Base-by-base conservation (phyloP, 225 moss, liverwort and hornwort species). In the Sphagnum contortum region DNA sequence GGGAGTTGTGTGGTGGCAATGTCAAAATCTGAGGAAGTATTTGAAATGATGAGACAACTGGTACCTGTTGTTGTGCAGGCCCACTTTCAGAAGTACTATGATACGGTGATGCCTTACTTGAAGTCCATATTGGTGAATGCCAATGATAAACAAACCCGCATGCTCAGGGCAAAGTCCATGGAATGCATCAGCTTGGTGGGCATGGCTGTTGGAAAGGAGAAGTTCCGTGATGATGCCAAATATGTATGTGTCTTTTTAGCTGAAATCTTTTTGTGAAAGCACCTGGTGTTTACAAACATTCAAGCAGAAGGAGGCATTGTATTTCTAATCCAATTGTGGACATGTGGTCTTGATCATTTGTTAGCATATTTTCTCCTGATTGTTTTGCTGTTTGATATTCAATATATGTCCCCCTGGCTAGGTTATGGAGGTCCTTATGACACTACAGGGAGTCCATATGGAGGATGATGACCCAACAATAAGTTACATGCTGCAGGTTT, bases 381-480 rank as follows among this genome's bases (percentile, higher is more conserved):
- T 10, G n/a, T 8, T 54, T 66, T 54, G 11, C 66, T 44, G 10
- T 53, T 54, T 4, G 9, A 54, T 55, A 46, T 4, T 6, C 53
- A 48, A n/a, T 48, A 9, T 64, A 47, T 6, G 9, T 47, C 45
- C 29, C 29, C 29, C 11, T 45, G 3, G 71, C 44, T 86, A 96
- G 96, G 93, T 98, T 69, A 98, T 98, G 98, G 93, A 98, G 68
- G 98, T 98, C 45, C 91, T 98, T 44, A 98, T 93, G 90, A 76
- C 78, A 55, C 85, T 98, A 55, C 98, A 98, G 75, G 91, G 83
- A 51, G 83, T 83, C 49, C 98, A 98, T 69, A 98, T 98, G 98
- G 98, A 98, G 59, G 93, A 98, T 64, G 98, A 93, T 57, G 98
- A 98, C 69, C 98, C 98, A n/a, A 98, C 98, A 49, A 98, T 98